These are phyloP conservation scores for Mycena epipterygia DNA, from an alignment of 768 basidiomycete species.

Conservation along the genomic window DNA sequence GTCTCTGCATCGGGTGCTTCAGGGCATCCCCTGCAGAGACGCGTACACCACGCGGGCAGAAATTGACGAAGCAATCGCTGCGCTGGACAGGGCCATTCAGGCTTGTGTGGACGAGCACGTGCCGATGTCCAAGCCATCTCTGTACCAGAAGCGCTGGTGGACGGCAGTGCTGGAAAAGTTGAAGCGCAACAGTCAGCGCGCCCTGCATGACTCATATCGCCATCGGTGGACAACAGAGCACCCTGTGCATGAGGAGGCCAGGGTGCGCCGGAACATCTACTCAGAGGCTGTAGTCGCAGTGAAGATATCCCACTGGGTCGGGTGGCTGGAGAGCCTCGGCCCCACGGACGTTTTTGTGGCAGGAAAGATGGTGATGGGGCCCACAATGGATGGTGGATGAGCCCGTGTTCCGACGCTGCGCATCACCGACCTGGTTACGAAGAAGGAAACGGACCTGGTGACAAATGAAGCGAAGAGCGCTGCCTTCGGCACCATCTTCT, in stretches of 20 bases:
- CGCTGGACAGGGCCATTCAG: neutral
- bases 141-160: neutral
- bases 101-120: neutral
- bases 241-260: constrained; percentile 38
- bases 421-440: neutral
- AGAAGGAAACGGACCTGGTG: neutral
- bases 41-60: neutral
- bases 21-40: neutral
- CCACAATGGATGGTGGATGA: constrained; percentile 42
- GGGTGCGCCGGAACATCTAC: constrained; percentile 32
- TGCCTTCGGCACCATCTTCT: constrained; percentile 44
- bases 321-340: constrained; percentile 42
- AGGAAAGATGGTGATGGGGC: constrained; percentile 35
- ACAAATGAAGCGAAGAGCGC: constrained; percentile 44
- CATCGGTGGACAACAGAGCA: constrained; percentile 30
- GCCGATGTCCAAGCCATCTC: neutral
- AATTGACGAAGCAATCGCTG: neutral
- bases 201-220: neutral
- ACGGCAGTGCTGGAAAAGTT: neutral
- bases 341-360: constrained; percentile 38
- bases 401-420: constrained; percentile 44
- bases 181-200: neutral
- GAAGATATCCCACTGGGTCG: constrained; percentile 44
- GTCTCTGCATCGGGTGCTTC: constrained; percentile 26
- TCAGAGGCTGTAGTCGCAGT: constrained; percentile 30